phyloP scores from a whole-genome alignment of 306 rosid species.

The Cucumis melo region DNA sequence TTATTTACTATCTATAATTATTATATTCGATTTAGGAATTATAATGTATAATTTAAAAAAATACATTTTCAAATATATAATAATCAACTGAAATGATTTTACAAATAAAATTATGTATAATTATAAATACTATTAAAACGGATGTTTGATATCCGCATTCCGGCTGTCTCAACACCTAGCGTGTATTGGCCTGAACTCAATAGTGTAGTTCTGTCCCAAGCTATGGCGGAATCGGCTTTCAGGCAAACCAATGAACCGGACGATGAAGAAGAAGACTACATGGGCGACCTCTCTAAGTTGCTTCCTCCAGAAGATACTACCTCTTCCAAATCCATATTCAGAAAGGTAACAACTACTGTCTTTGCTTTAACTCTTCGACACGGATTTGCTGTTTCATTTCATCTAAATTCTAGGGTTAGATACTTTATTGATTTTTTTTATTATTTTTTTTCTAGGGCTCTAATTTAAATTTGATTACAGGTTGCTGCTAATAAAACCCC shows the following conservation, averaged over 20 bases:
- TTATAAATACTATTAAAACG: no score
- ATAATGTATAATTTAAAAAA: no score
- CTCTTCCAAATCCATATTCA: slow-evolving; percentile 25
- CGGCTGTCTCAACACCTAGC: no score
- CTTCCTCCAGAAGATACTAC: slow-evolving; percentile 29
- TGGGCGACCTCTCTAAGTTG: slow-evolving; percentile 69
- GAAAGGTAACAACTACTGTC: slow-evolving; percentile 21
- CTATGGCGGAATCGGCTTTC: slow-evolving; percentile 44
- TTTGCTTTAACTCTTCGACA: neutral
- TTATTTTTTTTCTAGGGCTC: neutral
- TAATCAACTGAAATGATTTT: no score
- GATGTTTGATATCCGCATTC: no score
- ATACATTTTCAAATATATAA: no score
- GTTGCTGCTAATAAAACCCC: slow-evolving; percentile 19
- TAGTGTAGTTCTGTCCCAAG: neutral
- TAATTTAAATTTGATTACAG: slow-evolving; percentile 13
- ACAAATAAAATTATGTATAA: no score
- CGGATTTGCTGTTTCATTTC: neutral
- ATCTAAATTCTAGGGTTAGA: neutral
- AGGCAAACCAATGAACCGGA: slow-evolving; percentile 1
- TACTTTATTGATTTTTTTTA: neutral
- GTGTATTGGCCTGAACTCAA: no score
- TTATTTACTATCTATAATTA: no score
- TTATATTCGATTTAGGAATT: no score
- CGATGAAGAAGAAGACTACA: slow-evolving; percentile 53